A percentile compares a stretch with the other conserved stretches of the same genome.
These are phyloP conservation scores for Coemansia sp. DNA, from an alignment of 192 early-diverging fungal species.

Conservation along the genomic window DNA sequence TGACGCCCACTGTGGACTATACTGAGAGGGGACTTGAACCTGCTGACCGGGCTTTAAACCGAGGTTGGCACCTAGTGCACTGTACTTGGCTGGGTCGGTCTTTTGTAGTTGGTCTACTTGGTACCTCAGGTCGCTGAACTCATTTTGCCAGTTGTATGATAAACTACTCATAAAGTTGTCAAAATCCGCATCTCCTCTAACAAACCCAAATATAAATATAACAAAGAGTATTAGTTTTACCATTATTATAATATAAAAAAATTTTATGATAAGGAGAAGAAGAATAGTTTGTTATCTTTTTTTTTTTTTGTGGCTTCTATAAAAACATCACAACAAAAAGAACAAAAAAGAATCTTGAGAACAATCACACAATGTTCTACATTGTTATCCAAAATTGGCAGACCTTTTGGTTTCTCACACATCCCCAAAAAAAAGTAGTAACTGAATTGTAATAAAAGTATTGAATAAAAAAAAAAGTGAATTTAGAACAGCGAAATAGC, in stretches of 20 bases:
- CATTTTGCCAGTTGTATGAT: slow-evolving; percentile 57
- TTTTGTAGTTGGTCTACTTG: slow-evolving; percentile 48
- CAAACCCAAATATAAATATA: neutral
- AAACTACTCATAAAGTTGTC: slow-evolving; percentile 47
- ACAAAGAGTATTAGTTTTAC: neutral
- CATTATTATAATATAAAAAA: slow-evolving; percentile 4
- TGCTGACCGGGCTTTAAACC: slow-evolving; percentile 37
- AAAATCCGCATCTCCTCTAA: neutral
- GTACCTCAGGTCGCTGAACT: slow-evolving; percentile 50
- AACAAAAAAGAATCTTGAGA: no score
- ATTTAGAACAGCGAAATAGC: slow-evolving; percentile 46
- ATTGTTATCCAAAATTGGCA: neutral
- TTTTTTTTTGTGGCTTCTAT: neutral
- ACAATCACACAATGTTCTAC: neutral
- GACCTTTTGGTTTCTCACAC: neutral
- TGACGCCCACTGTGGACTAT: slow-evolving; percentile 34
- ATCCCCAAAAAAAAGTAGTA: no score
- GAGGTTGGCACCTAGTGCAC: slow-evolving; percentile 29
- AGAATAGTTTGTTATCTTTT: neutral
- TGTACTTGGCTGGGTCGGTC: slow-evolving; percentile 40
- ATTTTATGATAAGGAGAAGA: neutral
- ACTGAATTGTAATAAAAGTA: neutral
- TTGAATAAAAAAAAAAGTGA: neutral
- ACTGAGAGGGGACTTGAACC: slow-evolving; percentile 44
- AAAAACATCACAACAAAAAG: no score